These are phyloP conservation scores for Pyricularia sp. DNA, from an alignment of 2,329 filamentous ascomycete genomes.

Conservation along the genomic window DNA sequence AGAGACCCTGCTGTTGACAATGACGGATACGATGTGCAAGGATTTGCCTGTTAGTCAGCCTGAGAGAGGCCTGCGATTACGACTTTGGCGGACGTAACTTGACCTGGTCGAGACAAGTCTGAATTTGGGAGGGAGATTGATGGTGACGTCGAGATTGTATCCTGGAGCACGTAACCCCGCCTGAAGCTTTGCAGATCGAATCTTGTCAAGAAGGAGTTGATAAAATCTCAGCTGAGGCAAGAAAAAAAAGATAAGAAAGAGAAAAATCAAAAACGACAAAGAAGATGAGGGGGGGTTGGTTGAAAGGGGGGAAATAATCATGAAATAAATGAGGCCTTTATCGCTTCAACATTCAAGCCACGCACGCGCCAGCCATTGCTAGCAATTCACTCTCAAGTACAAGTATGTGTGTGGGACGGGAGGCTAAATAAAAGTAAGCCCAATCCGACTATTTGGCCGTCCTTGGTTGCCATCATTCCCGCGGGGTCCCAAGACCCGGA, in stretches of 20 bases:
- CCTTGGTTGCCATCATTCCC: neutral
- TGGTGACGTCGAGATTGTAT: neutral
- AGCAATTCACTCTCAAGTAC: neutral
- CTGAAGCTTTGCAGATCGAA: neutral
- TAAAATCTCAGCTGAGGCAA: neutral
- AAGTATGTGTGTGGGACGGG: neutral
- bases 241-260: neutral
- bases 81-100: neutral
- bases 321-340: neutral
- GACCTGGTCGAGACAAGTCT: neutral
- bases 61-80: neutral
- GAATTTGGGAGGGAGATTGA: neutral
- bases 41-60: neutral
- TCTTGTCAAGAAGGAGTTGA: neutral
- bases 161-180: neutral
- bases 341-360: neutral
- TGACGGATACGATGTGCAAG: neutral
- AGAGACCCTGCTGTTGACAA: neutral
- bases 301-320: neutral
- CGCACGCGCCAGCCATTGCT: neutral
- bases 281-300: neutral
- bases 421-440: neutral
- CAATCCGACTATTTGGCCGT: neutral
- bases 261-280: neutral
- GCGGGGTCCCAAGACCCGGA: neutral